Conservation (phyloP, 208 protist species). For the Wallacemonas sp. region DNA sequence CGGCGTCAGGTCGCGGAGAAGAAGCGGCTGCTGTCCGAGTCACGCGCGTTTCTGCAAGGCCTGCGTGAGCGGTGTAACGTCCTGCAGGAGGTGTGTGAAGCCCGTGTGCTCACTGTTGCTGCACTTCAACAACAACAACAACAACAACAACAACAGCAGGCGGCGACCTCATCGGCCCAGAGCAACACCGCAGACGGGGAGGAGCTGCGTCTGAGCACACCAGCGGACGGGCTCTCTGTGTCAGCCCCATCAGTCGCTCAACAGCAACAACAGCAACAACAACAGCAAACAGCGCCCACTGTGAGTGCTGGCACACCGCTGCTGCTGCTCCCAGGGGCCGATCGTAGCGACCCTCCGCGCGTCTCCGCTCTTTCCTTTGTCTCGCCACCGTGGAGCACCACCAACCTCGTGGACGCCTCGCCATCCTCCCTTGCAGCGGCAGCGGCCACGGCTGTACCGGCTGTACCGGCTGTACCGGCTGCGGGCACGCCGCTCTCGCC, state of each 20-base stretch:
- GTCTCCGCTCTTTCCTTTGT: background rate
- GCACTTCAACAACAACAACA: constrained; percentile 18
- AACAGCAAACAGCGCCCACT: no score
- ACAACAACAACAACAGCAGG: constrained; percentile 9
- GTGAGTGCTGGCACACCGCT: no score
- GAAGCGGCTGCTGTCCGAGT: constrained; percentile 39
- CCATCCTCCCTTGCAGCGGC: background rate
- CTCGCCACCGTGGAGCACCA: background rate
- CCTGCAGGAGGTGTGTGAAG: constrained; percentile 26
- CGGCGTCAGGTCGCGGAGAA: constrained; percentile 45
- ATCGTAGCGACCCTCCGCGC: background rate
- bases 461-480: no score
- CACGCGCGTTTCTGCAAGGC: constrained; percentile 37
- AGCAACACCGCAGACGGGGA: background rate
- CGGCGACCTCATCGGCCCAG: background rate
- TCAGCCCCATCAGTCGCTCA: background rate
- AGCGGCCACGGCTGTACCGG: background rate
- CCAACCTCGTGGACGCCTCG: background rate
- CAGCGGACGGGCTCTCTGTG: background rate
- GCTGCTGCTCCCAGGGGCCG: background rate
- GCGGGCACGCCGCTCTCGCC: background rate
- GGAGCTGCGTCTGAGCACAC: background rate
- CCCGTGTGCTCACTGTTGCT: background rate
- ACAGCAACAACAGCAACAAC: background rate
- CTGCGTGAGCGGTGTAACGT: constrained; percentile 45